Evolutionary conservation across 2,329 filamentous ascomycete species (phyloP), one percentile per base, ranked within the genome.

Genomic region (Stagonosporopsis rhizophila): DNA sequence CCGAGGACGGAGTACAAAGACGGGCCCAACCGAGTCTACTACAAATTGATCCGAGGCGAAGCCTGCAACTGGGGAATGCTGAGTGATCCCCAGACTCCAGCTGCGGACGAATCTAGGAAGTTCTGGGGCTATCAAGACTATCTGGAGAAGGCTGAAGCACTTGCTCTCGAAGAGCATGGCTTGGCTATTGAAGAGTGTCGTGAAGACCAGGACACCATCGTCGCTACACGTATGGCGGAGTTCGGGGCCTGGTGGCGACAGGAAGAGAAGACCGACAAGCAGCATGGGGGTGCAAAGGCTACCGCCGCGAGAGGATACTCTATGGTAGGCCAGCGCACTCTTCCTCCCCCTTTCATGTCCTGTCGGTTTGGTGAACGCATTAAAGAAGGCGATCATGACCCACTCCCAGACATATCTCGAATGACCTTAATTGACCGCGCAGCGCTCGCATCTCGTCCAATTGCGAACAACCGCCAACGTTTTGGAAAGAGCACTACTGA

Each of bases 11-110:
- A 20, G 1, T 41, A 35, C 12, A 60, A 60, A 20, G 54, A 60
- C 17, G 54, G 58, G 1, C 58, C 54, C 9, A 58, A 60, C 27
- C 15, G 11, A n/a, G 41, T 60, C n/a, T 60, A 58, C 23, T 39
- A 42, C 6, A 25, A 34, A 0, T 15, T 57, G 19, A 30, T 42
- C 11, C 45, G 35, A 14, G 22, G 22, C 6, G 34, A 47, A 15
- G 20, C n/a, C 4, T 42, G 37, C 12, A 54, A 17, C 2, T 60
- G 44, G 40, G 58, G 40, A 6, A 60, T 60, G 58, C 32, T 60
- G 19, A 53, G 50, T 15, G 49, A 58, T n/a, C 14, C 8, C 19
- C 6, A 42, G 9, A 15, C 22, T 23, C 6, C 22, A 15, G 23
- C 12, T 17, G 23, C 6, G 6, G 39, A 42, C 15, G 39, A 27